Evolutionary conservation across 73 alveolate genomes (phyloP), one percentile per base, ranked within the genome.

Genomic region (Uronychia setigera): DNA sequence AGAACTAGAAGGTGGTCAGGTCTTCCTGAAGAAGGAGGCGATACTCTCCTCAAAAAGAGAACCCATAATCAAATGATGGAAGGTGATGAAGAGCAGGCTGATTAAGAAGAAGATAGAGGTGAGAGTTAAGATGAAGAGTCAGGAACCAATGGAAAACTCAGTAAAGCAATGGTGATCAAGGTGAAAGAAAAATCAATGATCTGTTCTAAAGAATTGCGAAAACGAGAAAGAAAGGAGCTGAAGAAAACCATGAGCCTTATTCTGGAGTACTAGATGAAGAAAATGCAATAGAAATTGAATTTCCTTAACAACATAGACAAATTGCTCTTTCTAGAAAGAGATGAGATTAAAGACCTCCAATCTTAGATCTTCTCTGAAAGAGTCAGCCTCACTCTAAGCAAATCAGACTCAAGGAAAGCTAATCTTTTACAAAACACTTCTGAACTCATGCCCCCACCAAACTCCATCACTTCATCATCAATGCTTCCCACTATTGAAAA

Each of bases 291-390:
- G 67, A 94, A 94, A 77, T 79, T 90, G 74, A 91, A 89, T 82
- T 90, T 80, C 80, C 88, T 89, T 80, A 81, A 81, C 60, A 85
- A 92, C 13, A 79, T 92, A 87, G 95, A 94, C 58, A 84, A 92
- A 57, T 60, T 83, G 59, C 59, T 94, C 33, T 77, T 84, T 35
- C 80, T 60, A 31, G 88, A 94, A 75, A 88, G 87, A 85, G 87
- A 87, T 57, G 93, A 88, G 67, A 74, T 91, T 29, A 89, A 87
- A 78, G 90, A 82, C 30, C 82, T 92, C 92, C 93, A 90, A 58
- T 83, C 84, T 32, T 96, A 94, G 87, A 88, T 88, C n/a, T 91
- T 94, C 32, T 94, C 92, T 84, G 95, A 88, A 81, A 92, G 95
- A 82, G 86, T 88, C 67, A 5, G 67, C 19, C 67, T 46, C 19